Base-by-base conservation (phyloP, 1,139 yeast genomes). In the Tardiomyces blankii region DNA sequence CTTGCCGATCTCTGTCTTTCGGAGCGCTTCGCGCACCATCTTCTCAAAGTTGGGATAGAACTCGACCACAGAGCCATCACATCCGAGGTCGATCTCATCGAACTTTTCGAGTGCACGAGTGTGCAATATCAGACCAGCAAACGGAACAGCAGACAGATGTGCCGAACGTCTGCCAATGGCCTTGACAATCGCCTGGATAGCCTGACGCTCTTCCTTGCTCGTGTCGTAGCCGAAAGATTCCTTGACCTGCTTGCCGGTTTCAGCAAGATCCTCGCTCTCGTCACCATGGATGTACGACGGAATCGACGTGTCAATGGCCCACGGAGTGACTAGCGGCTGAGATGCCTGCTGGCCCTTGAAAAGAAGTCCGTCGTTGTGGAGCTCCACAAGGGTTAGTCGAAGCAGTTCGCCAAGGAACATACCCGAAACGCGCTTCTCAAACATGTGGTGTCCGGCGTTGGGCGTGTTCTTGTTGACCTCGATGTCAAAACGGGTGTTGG, bases 51-150 rank as follows among this genome's bases (percentile, higher is more conserved):
- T 88, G 18, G 98, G 97, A 62, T 88, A 91, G 60, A 77, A 82
- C 65, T 89, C 95, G 45, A 88, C 83, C 48, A 89, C 93, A 6
- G 95, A 81, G 25, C 98, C 98, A 63, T 89, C 97, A 50, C 89
- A 88, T 45, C 96, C 97, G 56, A 89, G 76, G 64, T 89, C 96
- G 48, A 88, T 85, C 55, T 78, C 84, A 39, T 73, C 72, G 49
- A 56, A 61, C 55, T 66, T 65, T 44, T 72, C 70, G 48, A 80
- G 65, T 1, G 81, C 80, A 44, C 69, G 70, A 2, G 82, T 77
- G 63, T 76, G 77, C 45, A 71, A 63, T 45, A 78, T 59, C 40
- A 89, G 74, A 2, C 94, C 96, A 21, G 95, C 91, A 49, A 89
- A 71, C 45, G 96, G 96, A 43, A 88, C 81, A 18, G 95, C 89